Evolutionary conservation across 495 filamentous ascomycete genomes (phyloP).

Genomic region (Hypoxylon trugodes): DNA sequence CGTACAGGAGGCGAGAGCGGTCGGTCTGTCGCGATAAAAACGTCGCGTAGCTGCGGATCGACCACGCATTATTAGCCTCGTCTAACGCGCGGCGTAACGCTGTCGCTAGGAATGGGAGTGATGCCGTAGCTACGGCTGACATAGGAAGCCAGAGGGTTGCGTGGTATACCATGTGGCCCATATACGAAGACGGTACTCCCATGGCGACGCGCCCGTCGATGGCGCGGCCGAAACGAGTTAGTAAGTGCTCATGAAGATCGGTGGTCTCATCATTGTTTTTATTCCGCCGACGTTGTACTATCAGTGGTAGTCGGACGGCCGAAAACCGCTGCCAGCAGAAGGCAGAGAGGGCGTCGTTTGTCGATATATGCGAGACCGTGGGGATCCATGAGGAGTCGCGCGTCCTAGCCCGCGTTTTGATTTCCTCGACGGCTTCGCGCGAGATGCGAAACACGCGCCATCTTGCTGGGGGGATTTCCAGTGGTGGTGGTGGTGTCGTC

Average conservation of each 20-base stretch:
- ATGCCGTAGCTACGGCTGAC: neutral
- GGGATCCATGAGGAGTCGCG: too few species aligned
- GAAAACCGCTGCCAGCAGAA: constrained; percentile 4
- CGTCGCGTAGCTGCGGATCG: constrained; percentile 5
- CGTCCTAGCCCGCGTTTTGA: neutral
- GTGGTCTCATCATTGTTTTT: too few species aligned
- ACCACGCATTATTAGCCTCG: neutral
- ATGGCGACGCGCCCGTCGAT: neutral
- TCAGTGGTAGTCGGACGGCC: neutral
- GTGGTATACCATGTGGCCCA: neutral
- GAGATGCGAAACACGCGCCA: neutral
- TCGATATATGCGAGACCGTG: neutral
- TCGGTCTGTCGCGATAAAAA: neutral
- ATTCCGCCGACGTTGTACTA: too few species aligned
- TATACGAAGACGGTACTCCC: neutral
- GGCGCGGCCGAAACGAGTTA: neutral
- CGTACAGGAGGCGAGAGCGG: neutral
- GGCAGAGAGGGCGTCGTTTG: constrained; percentile 1
- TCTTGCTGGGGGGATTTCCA: neutral
- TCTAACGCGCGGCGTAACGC: neutral
- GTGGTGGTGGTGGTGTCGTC: neutral
- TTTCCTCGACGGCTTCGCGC: neutral
- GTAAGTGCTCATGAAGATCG: neutral
- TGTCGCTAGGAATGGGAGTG: neutral
- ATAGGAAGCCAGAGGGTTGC: neutral